These are phyloP conservation scores for Fomitopsis serialis DNA, from an alignment of 768 basidiomycete genomes.

Conservation along the genomic window DNA sequence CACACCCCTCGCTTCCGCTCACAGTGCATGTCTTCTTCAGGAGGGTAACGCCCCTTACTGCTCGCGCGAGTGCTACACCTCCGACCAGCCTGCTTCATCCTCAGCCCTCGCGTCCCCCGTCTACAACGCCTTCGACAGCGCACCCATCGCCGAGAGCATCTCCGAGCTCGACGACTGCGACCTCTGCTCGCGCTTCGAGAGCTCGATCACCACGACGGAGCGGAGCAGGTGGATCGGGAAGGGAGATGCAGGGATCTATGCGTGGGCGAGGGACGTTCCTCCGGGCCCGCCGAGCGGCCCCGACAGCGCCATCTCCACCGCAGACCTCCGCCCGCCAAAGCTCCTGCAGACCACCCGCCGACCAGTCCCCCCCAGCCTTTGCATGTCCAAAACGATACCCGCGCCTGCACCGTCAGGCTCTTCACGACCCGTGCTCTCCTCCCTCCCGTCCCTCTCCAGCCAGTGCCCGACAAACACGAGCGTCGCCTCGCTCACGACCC, in stretches of 20 bases:
- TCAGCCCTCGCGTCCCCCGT: conserved; percentile 3
- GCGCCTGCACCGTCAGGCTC: conserved; percentile 14
- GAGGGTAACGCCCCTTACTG: conserved; percentile 43
- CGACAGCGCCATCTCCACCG: background rate
- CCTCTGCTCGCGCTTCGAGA: background rate
- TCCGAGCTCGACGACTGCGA: conserved; percentile 5
- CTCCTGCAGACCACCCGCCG: conserved; percentile 8
- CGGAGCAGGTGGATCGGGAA: conserved; percentile 32
- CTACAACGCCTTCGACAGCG: conserved; percentile 10
- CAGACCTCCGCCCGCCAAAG: conserved; percentile 7
- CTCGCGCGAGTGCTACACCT: conserved; percentile 38
- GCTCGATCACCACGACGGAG: background rate
- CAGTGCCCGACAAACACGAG: conserved; percentile 10
- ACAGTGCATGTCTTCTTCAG: conserved; percentile 19
- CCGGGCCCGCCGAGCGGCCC: conserved; percentile 13
- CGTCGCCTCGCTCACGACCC: conserved; percentile 46
- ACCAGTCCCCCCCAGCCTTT: conserved; percentile 28
- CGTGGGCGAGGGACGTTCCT: conserved; percentile 29
- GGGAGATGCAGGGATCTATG: conserved; percentile 38
- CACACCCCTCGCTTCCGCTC: conserved; percentile 12
- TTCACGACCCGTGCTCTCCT: conserved; percentile 9
- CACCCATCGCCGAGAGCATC: conserved; percentile 6
- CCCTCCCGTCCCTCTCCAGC: conserved; percentile 19
- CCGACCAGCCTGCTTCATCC: conserved; percentile 22
- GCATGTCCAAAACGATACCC: conserved; percentile 36